Percentiles rank a stretch among this genome's conserved stretches.
phyloP scores from a whole-genome alignment of 2,329 filamentous ascomycete genomes.

The Trichoderma harzianum region DNA sequence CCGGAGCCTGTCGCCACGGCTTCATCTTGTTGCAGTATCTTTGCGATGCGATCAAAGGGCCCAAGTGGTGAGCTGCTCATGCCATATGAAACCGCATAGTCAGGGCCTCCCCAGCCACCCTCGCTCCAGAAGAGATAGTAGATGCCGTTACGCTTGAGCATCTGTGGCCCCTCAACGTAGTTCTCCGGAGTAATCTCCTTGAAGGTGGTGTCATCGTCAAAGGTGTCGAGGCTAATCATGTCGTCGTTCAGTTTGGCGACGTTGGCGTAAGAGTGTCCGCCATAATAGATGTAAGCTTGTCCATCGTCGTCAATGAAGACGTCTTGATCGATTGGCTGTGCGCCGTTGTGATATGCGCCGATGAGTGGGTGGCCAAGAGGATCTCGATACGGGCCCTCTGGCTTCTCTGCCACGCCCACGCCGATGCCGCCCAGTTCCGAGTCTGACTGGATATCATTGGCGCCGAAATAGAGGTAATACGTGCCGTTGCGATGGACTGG shows the following conservation, averaged over 20 bases:
- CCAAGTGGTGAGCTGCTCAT: conserved; percentile 38
- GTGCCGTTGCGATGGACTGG: conserved; percentile 41
- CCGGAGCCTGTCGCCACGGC: conserved; percentile 43
- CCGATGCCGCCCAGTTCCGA: conserved; percentile 39
- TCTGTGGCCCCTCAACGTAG: conserved; percentile 36
- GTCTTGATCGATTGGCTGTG: conserved; percentile 43
- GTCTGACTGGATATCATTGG: conserved; percentile 43
- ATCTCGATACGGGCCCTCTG: conserved; percentile 37
- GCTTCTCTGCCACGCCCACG: conserved; percentile 32
- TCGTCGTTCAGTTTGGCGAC: conserved; percentile 42
- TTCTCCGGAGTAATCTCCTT: conserved; percentile 45
- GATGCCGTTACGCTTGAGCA: conserved; percentile 42
- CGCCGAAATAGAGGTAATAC: conserved; percentile 50
- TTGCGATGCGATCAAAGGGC: conserved; percentile 40
- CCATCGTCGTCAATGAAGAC: conserved; percentile 42
- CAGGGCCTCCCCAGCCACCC: conserved; percentile 46
- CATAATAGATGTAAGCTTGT: conserved; percentile 42
- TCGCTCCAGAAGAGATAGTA: conserved; percentile 49
- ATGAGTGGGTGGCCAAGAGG: conserved; percentile 35
- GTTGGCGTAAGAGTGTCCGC: conserved; percentile 37
- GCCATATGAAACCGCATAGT: conserved; percentile 46
- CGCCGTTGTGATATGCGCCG: conserved; percentile 40
- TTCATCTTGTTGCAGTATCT: conserved; percentile 41
- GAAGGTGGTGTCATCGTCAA: conserved; percentile 39
- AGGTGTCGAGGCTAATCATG: conserved; percentile 40